A percentile compares a stretch with the other conserved stretches of the same genome.
Evolutionary conservation across 495 filamentous ascomycete genomes (phyloP).

Genomic region (Achaetomiella virescens): DNA sequence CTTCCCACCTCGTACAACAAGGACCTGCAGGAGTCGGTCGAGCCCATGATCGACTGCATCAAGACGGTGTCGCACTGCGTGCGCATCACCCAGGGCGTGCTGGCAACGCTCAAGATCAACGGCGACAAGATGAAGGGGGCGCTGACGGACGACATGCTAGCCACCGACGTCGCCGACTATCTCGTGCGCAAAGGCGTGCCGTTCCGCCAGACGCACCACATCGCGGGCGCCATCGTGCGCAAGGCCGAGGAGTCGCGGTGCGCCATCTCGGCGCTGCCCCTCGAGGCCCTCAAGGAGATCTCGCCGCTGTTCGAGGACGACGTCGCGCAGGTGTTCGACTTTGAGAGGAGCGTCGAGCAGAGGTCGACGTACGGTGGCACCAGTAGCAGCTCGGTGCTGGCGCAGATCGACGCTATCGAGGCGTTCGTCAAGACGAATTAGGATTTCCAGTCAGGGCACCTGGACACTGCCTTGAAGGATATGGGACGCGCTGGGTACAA

Average conservation of each 20-base stretch:
- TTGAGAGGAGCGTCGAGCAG: conserved; percentile 82
- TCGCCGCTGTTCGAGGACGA: conserved; percentile 72
- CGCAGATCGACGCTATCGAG: conserved; percentile 54
- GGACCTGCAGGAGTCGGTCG: conserved; percentile 84
- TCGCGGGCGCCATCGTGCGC: conserved; percentile 74
- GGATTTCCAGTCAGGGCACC: not conserved
- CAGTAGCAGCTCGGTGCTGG: conserved; percentile 63
- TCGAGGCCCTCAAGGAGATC: conserved; percentile 62
- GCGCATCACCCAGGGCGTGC: conserved; percentile 79
- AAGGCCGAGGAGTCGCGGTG: conserved; percentile 55
- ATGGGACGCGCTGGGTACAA: too few species aligned
- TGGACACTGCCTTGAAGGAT: too few species aligned
- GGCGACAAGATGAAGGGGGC: conserved; percentile 74
- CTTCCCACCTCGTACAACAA: conserved; percentile 93
- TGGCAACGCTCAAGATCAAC: conserved; percentile 62
- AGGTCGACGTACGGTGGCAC: conserved; percentile 77
- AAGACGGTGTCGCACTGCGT: conserved; percentile 81
- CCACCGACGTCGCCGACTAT: conserved; percentile 84
- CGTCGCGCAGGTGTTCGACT: conserved; percentile 69
- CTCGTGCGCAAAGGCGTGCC: conserved; percentile 84
- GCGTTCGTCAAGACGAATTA: conserved; percentile 8
- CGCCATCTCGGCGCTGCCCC: conserved; percentile 70
- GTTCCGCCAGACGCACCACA: conserved; percentile 83
- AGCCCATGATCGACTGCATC: conserved; percentile 81
- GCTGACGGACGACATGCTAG: conserved; percentile 62